A percentile compares a stretch with the other conserved stretches of the same genome.
These are phyloP conservation scores for Neonectria hederae DNA, from an alignment of 2,329 filamentous ascomycete species.

Conservation along the genomic window DNA sequence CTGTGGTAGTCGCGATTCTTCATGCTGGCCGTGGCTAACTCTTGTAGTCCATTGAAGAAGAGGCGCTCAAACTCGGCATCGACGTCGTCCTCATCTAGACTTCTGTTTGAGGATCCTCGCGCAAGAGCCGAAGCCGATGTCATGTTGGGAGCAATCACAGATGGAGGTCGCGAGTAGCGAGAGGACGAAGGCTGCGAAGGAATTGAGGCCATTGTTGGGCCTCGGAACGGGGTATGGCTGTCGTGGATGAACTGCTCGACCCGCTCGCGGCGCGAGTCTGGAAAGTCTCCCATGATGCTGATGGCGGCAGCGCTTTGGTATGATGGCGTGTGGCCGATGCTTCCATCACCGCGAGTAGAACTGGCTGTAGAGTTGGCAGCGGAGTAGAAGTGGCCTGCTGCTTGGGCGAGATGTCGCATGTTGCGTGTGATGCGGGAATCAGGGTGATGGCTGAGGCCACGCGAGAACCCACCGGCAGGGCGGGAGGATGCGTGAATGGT, in stretches of 20 bases:
- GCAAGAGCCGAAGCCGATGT: neutral
- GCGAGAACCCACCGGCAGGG: conserved; percentile 11
- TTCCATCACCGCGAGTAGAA: conserved; percentile 19
- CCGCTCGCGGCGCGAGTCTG: conserved; percentile 1
- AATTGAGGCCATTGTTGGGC: neutral
- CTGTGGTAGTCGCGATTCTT: conserved; percentile 33
- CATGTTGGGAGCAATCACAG: neutral
- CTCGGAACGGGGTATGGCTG: neutral
- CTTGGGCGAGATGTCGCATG: conserved; percentile 35
- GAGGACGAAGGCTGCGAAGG: neutral
- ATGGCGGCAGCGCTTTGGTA: neutral
- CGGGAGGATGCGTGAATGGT: conserved; percentile 27
- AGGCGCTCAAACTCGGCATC: conserved; percentile 20
- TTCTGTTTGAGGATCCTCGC: neutral
- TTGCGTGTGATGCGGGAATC: conserved; percentile 30
- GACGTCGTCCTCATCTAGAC: conserved; percentile 3
- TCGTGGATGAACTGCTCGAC: neutral
- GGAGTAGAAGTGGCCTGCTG: conserved; percentile 39
- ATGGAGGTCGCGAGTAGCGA: neutral
- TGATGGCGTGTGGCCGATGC: neutral
- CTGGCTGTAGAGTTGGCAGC: conserved; percentile 36
- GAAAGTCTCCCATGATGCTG: conserved; percentile 1
- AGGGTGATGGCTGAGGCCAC: neutral
- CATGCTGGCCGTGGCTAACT: conserved; percentile 38
- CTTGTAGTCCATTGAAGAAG: conserved; percentile 32